Conservation (phyloP, 441 rosid genomes). For the Arabidopsis lyrata region DNA sequence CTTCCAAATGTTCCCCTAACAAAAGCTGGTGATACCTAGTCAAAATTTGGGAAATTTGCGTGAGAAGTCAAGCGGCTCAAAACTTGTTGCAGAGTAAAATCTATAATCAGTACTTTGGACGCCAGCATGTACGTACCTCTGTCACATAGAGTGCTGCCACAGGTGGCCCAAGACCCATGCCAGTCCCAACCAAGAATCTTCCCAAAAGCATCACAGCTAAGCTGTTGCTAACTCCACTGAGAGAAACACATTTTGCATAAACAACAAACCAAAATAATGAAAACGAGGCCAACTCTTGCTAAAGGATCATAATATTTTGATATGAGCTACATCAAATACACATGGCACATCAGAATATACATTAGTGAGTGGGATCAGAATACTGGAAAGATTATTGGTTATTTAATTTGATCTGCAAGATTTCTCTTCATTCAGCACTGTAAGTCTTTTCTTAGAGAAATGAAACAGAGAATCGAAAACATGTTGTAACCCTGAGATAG, state of each 20-base stretch:
- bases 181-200: constrained; percentile 89
- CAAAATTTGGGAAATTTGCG: constrained; percentile 8
- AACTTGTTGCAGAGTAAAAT: constrained; percentile 20
- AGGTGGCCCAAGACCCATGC: constrained; percentile 95
- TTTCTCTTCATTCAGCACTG: neutral
- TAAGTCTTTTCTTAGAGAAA: neutral
- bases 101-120: neutral
- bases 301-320: neutral
- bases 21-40: constrained; percentile 89
- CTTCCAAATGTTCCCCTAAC: constrained; percentile 98
- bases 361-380: neutral
- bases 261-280: constrained; percentile 9
- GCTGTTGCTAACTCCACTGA: constrained; percentile 75
- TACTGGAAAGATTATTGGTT: neutral
- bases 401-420: neutral
- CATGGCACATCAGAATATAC: neutral
- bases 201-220: constrained; percentile 88
- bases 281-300: neutral
- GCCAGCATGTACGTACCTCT: constrained; percentile 60
- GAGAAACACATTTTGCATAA: constrained; percentile 31
- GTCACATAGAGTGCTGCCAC: constrained; percentile 91
- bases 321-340: neutral
- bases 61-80: constrained; percentile 5
- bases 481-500: neutral
- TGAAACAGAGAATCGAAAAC: neutral